Evolutionary conservation across 352 stramenopile genomes (phyloP).

Genomic region (Phytophthora sp.): DNA sequence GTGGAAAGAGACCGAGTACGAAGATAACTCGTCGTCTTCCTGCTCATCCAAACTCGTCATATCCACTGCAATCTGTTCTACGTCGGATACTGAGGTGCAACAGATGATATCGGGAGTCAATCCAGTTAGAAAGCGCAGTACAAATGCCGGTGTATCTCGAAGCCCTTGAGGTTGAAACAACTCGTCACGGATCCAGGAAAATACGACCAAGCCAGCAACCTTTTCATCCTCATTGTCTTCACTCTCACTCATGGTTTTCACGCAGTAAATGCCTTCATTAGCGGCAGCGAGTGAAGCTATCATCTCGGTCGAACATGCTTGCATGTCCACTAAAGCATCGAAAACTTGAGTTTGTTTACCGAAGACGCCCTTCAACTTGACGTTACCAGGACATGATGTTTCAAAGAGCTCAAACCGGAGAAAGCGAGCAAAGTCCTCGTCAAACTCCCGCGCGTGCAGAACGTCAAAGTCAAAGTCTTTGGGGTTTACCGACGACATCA

Average conservation of each 20-base stretch:
- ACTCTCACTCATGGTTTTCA: slow-evolving; percentile 14
- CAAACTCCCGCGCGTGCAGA: slow-evolving; percentile 57
- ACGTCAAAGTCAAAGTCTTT: slow-evolving; percentile 59
- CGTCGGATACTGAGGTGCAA: slow-evolving; percentile 30
- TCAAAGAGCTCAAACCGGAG: slow-evolving; percentile 55
- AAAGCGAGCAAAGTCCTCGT: slow-evolving; percentile 71
- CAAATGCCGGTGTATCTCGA: slow-evolving; percentile 63
- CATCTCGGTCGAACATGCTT: slow-evolving; percentile 43
- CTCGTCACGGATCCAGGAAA: slow-evolving; percentile 64
- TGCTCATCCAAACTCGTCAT: slow-evolving; percentile 13
- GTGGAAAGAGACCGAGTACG: slow-evolving; percentile 45
- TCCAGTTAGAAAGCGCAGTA: slow-evolving; percentile 59
- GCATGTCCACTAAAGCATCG: slow-evolving; percentile 41
- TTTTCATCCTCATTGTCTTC: background rate
- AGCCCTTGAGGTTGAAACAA: slow-evolving; percentile 50
- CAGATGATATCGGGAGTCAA: slow-evolving; percentile 42
- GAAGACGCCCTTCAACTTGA: slow-evolving; percentile 55
- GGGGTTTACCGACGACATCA: slow-evolving; percentile 50
- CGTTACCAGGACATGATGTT: background rate
- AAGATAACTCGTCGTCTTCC: slow-evolving; percentile 32
- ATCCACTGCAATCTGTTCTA: slow-evolving; percentile 23
- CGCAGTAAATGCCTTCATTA: slow-evolving; percentile 69
- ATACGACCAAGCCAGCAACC: slow-evolving; percentile 48
- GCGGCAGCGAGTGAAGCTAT: slow-evolving; percentile 27
- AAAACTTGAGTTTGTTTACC: slow-evolving; percentile 63